Percentiles rank a stretch among this genome's conserved stretches.
phyloP scores from a whole-genome alignment of 257 asterid genomes.

The Fraxinus excelsior region DNA sequence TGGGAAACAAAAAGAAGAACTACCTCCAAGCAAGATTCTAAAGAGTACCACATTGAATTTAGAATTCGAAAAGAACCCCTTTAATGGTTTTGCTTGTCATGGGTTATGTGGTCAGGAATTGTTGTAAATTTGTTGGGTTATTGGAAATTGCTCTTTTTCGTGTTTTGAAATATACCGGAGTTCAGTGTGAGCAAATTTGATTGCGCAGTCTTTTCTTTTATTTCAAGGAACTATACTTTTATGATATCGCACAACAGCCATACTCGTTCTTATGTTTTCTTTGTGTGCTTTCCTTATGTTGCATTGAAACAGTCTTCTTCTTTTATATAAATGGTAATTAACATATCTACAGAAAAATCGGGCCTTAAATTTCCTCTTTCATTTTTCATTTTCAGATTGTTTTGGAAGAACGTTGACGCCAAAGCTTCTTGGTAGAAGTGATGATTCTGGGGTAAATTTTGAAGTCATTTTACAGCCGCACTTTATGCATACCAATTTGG shows the following conservation, averaged over 20 bases:
- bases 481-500: slow-evolving; percentile 15
- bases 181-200: background rate
- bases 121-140: slow-evolving; percentile 1
- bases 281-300: slow-evolving; percentile 13
- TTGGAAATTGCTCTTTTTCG: slow-evolving; percentile 8
- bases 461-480: background rate
- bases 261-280: slow-evolving; percentile 16
- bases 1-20: background rate
- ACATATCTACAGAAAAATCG: background rate
- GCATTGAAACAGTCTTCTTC: slow-evolving; percentile 12
- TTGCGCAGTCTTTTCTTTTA: background rate
- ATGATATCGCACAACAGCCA: background rate
- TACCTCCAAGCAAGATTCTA: background rate
- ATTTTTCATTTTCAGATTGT: slow-evolving; percentile 64
- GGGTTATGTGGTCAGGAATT: slow-evolving; percentile 18
- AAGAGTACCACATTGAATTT: background rate
- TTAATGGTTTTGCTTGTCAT: slow-evolving; percentile 2
- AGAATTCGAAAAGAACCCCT: background rate
- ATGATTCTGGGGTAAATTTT: slow-evolving; percentile 77
- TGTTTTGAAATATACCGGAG: slow-evolving; percentile 7
- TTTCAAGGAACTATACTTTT: background rate
- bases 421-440: slow-evolving; percentile 78
- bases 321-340: background rate
- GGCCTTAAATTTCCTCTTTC: slow-evolving; percentile 25
- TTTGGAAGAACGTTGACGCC: slow-evolving; percentile 94